phyloP scores from a whole-genome alignment of 106 monocot genomes.

The Cymbidium sinense region DNA sequence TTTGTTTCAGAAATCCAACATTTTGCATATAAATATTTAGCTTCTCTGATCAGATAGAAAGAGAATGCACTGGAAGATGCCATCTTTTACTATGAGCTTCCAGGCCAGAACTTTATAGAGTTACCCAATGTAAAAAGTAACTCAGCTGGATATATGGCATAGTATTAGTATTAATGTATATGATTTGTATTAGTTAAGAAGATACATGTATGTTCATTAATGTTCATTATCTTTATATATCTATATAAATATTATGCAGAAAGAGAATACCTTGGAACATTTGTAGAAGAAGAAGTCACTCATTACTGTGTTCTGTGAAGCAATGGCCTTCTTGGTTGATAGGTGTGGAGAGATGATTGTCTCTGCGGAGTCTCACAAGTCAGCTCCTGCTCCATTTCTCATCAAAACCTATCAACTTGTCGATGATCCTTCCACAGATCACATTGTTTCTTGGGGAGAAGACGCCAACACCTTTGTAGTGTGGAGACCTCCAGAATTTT shows the following conservation, averaged over 20 bases:
- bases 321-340: conserved; percentile 61
- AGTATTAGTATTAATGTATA: background rate
- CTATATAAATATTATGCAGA: background rate
- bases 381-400: conserved; percentile 82
- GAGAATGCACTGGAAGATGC: background rate
- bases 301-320: background rate
- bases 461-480: conserved; percentile 6
- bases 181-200: background rate
- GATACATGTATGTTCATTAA: background rate
- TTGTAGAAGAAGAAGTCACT: background rate
- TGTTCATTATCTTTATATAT: background rate
- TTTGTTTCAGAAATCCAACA: background rate
- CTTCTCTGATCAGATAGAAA: background rate
- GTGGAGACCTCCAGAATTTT: conserved; percentile 10
- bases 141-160: background rate
- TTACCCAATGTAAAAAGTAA: no score
- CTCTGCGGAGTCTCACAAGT: conserved; percentile 46
- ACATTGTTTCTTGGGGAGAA: conserved; percentile 9
- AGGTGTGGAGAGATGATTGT: conserved; percentile 48
- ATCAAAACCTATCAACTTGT: conserved; percentile 86
- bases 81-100: background rate
- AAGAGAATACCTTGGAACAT: background rate
- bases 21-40: background rate
- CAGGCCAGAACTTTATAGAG: background rate
- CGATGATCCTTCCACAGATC: conserved; percentile 74